Percentiles rank a stretch among this genome's conserved stretches.
Evolutionary conservation across 164 flowering plant genomes (phyloP).

Genomic region (Magnolia changhungtana): DNA sequence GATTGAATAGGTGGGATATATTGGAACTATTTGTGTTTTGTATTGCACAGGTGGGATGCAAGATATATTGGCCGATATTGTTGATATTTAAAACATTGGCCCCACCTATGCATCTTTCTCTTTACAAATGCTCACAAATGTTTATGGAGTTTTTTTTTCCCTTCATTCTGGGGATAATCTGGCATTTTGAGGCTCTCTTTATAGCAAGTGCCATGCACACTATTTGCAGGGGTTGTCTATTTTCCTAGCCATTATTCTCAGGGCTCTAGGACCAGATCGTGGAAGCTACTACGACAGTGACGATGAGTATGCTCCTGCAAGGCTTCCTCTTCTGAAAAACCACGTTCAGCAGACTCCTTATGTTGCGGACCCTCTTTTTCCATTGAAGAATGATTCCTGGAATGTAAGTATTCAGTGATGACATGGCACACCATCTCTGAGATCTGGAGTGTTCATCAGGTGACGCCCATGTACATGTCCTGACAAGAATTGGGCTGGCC

Average conservation of each 20-base stretch:
- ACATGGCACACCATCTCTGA: slow-evolving; percentile 85
- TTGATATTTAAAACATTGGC: no score
- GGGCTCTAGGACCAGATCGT: slow-evolving; percentile 68
- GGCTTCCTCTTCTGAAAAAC: slow-evolving; percentile 57
- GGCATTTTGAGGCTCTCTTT: neutral
- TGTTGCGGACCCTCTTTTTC: slow-evolving; percentile 42
- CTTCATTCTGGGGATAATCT: no score
- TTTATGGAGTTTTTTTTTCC: no score
- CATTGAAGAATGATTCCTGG: slow-evolving; percentile 44
- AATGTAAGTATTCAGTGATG: slow-evolving; percentile 27
- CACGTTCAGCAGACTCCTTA: slow-evolving; percentile 38
- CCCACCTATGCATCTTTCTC: no score
- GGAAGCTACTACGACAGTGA: slow-evolving; percentile 64
- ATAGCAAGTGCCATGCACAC: neutral
- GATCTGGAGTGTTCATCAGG: slow-evolving; percentile 92
- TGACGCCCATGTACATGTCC: slow-evolving; percentile 78
- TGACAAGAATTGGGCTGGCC: slow-evolving; percentile 33
- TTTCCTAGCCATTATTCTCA: slow-evolving; percentile 65
- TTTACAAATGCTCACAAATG: neutral
- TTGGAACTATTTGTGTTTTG: no score
- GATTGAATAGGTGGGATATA: no score
- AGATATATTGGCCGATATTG: no score
- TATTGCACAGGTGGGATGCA: no score
- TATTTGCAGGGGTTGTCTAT: slow-evolving; percentile 56
- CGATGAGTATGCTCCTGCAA: slow-evolving; percentile 54